phyloP scores from a whole-genome alignment of 495 filamentous ascomycete genomes.

The Hyaloscypha variabilis region DNA sequence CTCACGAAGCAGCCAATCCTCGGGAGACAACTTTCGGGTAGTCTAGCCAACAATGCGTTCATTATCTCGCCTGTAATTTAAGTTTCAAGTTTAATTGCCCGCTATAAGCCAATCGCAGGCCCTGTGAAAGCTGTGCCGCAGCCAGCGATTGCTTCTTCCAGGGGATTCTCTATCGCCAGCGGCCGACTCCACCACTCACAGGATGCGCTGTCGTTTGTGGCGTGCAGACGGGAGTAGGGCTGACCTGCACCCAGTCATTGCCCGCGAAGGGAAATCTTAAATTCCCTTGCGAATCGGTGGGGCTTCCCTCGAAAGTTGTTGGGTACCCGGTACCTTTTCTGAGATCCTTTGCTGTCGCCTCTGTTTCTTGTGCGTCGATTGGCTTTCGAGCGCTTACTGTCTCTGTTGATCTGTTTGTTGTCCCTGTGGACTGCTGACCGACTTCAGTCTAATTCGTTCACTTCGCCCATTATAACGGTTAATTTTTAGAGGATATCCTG shows the following conservation, averaged over 20 bases:
- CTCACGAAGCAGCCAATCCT: too few relatives aligned
- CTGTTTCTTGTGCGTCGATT: neutral
- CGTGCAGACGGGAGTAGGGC: neutral
- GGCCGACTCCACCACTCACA: neutral
- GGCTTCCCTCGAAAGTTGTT: neutral
- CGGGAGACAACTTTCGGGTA: too few relatives aligned
- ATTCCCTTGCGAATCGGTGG: neutral
- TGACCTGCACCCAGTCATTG: neutral
- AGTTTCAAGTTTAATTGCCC: neutral
- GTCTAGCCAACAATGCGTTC: neutral
- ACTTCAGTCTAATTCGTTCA: neutral
- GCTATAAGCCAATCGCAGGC: neutral
- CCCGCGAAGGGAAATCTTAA: neutral
- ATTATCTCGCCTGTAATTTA: neutral
- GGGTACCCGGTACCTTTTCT: neutral
- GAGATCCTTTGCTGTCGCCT: neutral
- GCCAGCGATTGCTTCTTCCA: neutral
- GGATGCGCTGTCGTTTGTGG: neutral
- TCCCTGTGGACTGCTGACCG: neutral
- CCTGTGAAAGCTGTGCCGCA: neutral
- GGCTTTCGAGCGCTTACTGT: neutral
- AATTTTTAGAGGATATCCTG: neutral
- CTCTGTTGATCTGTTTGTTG: neutral
- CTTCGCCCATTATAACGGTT: neutral
- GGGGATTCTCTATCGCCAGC: neutral